Evolutionary conservation across 2,329 filamentous ascomycete species (phyloP).

Genomic region (Emmonsia crescens): DNA sequence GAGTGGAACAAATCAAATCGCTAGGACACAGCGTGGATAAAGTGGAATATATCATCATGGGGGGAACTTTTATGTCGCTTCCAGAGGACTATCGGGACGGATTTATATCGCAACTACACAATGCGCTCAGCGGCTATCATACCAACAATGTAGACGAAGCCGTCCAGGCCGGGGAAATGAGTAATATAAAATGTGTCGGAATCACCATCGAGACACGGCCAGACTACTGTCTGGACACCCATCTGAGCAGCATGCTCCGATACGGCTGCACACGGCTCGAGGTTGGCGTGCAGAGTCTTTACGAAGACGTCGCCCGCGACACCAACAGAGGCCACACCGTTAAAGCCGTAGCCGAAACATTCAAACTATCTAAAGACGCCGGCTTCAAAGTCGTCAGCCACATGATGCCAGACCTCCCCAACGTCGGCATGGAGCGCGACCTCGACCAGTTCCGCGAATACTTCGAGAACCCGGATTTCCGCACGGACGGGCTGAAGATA

Average conservation of each 20-base stretch:
- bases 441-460: conserved; percentile 96
- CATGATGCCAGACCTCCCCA: conserved; percentile 99
- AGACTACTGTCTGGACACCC: conserved; percentile 93
- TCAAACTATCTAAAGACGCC: conserved; percentile 92
- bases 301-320: conserved; percentile 96
- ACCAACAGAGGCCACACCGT: conserved; percentile 96
- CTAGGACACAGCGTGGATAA: conserved; percentile 97
- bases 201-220: conserved; percentile 97
- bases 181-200: conserved; percentile 92
- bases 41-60: conserved; percentile 99
- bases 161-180: conserved; percentile 89
- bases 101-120: conserved; percentile 93
- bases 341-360: conserved; percentile 88
- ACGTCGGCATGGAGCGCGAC: conserved; percentile 96
- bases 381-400: conserved; percentile 98
- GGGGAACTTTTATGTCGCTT: conserved; percentile 97
- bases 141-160: conserved; percentile 92
- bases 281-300: conserved; percentile 89
- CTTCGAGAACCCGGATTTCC: conserved; percentile 91
- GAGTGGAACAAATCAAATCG: conserved; percentile 92
- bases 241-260: conserved; percentile 90
- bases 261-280: conserved; percentile 94
- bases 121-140: conserved; percentile 91
- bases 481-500: conserved; percentile 94
- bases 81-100: conserved; percentile 79